phyloP scores from a whole-genome alignment of 495 filamentous ascomycete genomes.

The Lentithecium fluviatile region DNA sequence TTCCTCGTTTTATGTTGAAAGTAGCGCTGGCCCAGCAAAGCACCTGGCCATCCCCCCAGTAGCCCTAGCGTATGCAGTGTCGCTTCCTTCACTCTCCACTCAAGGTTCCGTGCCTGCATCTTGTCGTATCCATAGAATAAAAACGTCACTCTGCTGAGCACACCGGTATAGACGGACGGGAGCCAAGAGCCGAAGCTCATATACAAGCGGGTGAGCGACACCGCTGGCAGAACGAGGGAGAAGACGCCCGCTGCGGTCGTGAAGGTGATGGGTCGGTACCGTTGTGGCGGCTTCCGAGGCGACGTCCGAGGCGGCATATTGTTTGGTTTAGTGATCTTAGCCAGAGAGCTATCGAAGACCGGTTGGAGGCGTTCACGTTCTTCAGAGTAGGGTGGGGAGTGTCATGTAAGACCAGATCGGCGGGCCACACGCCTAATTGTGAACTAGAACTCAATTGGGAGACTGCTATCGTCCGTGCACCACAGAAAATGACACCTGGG shows the following conservation, averaged over 20 bases:
- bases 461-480: too few species aligned
- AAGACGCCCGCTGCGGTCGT: constrained; percentile 5
- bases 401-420: too few species aligned
- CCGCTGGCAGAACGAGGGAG: neutral
- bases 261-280: constrained; percentile 14
- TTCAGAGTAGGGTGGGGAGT: too few species aligned
- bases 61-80: constrained; percentile 28
- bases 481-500: too few species aligned
- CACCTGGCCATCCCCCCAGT: constrained; percentile 34
- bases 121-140: constrained; percentile 36
- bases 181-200: neutral
- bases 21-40: constrained; percentile 26
- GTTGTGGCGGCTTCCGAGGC: neutral
- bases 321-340: too few species aligned
- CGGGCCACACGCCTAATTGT: too few species aligned
- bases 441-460: too few species aligned
- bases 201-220: constrained; percentile 2
- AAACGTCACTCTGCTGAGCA: constrained; percentile 26
- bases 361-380: too few species aligned
- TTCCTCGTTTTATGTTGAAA: constrained; percentile 37
- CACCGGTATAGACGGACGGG: constrained; percentile 12
- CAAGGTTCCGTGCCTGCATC: constrained; percentile 18
- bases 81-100: constrained; percentile 28
- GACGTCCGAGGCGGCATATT: too few species aligned
- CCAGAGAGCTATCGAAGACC: too few species aligned